phyloP scores from a whole-genome alignment of 495 filamentous ascomycete genomes.

The Sphaerosporella brunnea region DNA sequence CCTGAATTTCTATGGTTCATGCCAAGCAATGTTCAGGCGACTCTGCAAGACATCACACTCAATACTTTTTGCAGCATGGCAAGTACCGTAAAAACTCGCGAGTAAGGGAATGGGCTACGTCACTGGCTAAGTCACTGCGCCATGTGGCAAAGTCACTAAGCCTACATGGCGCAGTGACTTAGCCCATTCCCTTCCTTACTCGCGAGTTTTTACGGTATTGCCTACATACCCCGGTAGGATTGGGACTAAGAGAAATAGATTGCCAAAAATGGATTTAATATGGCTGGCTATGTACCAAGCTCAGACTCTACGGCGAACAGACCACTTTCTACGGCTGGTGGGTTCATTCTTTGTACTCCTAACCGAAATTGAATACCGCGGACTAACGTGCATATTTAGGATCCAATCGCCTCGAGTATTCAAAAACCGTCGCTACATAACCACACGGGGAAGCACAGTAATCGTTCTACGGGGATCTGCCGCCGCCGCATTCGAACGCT shows the following conservation, averaged over 20 bases:
- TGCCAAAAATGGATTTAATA: too few species aligned
- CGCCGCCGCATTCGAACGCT: background rate
- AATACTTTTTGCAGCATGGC: background rate
- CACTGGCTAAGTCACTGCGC: too few species aligned
- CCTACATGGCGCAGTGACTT: background rate
- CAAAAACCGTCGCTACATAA: background rate
- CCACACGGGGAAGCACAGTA: background rate
- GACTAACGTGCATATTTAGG: conserved; percentile 3
- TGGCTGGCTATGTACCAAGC: background rate
- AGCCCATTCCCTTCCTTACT: background rate
- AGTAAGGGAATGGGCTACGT: too few species aligned
- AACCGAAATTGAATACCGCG: background rate
- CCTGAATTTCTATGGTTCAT: too few species aligned
- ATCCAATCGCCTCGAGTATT: background rate
- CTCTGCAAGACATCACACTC: background rate
- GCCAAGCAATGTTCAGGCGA: background rate
- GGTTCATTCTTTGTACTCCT: too few species aligned
- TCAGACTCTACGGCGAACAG: background rate
- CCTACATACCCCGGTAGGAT: background rate
- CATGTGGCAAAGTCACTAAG: too few species aligned
- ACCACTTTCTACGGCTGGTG: background rate
- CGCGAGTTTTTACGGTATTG: too few species aligned
- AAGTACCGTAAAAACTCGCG: too few species aligned
- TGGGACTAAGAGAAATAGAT: background rate
- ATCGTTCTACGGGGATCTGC: too few species aligned